A percentile compares a stretch with the other conserved stretches of the same genome.
Conservation (phyloP, 345 rosid genomes). For the Anastatica hierochuntica region DNA sequence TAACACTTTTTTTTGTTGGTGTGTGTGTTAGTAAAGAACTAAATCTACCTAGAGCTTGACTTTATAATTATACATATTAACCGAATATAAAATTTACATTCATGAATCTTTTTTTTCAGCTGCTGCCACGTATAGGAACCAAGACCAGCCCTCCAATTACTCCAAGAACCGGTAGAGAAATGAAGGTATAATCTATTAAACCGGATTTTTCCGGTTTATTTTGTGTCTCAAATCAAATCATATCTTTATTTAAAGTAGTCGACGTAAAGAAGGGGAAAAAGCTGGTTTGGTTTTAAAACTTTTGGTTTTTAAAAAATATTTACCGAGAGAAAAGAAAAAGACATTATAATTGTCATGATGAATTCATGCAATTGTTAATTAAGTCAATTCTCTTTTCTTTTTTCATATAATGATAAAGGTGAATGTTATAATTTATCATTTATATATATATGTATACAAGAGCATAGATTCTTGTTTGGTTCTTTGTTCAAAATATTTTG, state of each 20-base stretch:
- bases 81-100: not conserved
- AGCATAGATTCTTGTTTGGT: not conserved
- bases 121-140: conserved; percentile 30
- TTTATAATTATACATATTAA: not conserved
- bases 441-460: not conserved
- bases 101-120: conserved; percentile 15
- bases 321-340: conserved; percentile 12
- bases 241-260: conserved; percentile 4
- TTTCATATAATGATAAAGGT: not conserved
- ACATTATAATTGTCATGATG: conserved; percentile 19
- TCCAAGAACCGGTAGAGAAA: conserved; percentile 73
- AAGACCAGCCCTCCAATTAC: conserved; percentile 47
- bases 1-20: not conserved
- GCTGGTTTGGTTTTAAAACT: conserved; percentile 10
- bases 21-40: conserved; percentile 1
- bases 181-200: conserved; percentile 41
- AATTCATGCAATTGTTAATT: conserved; percentile 8
- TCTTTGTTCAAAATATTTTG: not conserved
- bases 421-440: not conserved
- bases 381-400: too few species aligned
- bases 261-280: conserved; percentile 8
- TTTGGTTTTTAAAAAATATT: not conserved
- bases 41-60: conserved; percentile 1
- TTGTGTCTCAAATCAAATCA: conserved; percentile 11
- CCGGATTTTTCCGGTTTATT: conserved; percentile 6